phyloP scores from a whole-genome alignment of 2,329 filamentous ascomycete genomes.

The Fonsecaea nubica region DNA sequence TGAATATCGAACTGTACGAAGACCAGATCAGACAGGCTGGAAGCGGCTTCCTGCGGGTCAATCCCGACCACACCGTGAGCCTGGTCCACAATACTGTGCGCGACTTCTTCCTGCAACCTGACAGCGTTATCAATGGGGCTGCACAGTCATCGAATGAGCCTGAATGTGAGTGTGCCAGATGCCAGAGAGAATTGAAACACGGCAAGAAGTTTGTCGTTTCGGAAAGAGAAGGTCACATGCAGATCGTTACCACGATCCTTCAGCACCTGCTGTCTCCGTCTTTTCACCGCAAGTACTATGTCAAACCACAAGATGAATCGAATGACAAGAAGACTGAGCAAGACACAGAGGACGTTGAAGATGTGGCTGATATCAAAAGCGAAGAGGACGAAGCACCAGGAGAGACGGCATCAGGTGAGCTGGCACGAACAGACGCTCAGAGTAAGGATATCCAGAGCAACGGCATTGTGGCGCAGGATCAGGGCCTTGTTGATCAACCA shows the following conservation, averaged over 20 bases:
- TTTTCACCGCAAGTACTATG: constrained; percentile 1
- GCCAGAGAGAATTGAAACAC: background rate
- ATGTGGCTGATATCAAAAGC: background rate
- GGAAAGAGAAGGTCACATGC: constrained; percentile 1
- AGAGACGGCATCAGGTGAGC: background rate
- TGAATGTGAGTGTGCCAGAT: background rate
- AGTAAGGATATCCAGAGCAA: background rate
- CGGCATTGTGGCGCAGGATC: background rate
- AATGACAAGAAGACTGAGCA: background rate
- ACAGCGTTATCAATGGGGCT: background rate
- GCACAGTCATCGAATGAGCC: background rate
- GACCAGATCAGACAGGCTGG: constrained; percentile 2
- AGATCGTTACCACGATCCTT: background rate
- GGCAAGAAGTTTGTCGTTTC: background rate
- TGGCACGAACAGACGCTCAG: background rate
- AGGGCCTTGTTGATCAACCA: background rate
- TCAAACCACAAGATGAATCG: background rate
- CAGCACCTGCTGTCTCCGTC: constrained; percentile 2
- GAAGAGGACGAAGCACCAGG: background rate
- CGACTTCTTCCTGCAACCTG: background rate
- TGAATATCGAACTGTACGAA: background rate
- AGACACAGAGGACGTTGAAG: background rate
- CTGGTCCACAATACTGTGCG: background rate
- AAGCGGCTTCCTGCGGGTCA: constrained; percentile 1
- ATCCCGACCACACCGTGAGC: background rate